phyloP scores from a whole-genome alignment of 1,139 yeast species.

The Taiozyma sp. region DNA sequence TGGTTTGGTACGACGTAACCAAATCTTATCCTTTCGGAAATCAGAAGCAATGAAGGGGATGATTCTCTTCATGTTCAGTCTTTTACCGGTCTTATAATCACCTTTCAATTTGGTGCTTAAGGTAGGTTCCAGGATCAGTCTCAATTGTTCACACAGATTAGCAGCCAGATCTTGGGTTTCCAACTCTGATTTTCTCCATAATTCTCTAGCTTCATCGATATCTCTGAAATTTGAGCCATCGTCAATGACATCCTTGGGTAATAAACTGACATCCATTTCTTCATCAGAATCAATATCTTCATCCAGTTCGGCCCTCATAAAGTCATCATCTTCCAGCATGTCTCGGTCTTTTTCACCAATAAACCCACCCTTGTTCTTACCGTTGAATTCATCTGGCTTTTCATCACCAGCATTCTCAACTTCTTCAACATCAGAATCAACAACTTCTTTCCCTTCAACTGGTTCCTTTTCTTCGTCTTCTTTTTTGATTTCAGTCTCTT shows the following conservation, averaged over 20 bases:
- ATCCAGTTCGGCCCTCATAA: conserved; percentile 30
- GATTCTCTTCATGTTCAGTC: conserved; percentile 94
- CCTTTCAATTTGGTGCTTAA: conserved; percentile 90
- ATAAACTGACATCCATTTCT: conserved; percentile 30
- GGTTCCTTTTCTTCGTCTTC: conserved; percentile 22
- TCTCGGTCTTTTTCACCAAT: conserved; percentile 42
- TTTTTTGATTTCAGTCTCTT: conserved; percentile 27
- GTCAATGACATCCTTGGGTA: conserved; percentile 29
- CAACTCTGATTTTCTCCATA: conserved; percentile 80
- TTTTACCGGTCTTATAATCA: conserved; percentile 95
- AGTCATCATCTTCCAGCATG: conserved; percentile 27
- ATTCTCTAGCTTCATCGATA: conserved; percentile 61
- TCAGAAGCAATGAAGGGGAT: conserved; percentile 98
- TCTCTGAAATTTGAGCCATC: conserved; percentile 36
- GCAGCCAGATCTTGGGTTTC: conserved; percentile 85
- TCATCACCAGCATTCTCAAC: conserved; percentile 25
- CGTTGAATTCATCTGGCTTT: conserved; percentile 42
- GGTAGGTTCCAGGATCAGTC: conserved; percentile 93
- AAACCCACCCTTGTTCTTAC: conserved; percentile 47
- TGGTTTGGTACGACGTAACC: conserved; percentile 97
- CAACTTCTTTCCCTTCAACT: conserved; percentile 22
- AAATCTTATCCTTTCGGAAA: conserved; percentile 94
- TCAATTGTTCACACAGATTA: conserved; percentile 84
- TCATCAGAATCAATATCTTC: conserved; percentile 28
- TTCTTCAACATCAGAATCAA: conserved; percentile 26